Base-by-base conservation (phyloP, 2,329 filamentous ascomycete species). In the Stemphylium lycopersici region DNA sequence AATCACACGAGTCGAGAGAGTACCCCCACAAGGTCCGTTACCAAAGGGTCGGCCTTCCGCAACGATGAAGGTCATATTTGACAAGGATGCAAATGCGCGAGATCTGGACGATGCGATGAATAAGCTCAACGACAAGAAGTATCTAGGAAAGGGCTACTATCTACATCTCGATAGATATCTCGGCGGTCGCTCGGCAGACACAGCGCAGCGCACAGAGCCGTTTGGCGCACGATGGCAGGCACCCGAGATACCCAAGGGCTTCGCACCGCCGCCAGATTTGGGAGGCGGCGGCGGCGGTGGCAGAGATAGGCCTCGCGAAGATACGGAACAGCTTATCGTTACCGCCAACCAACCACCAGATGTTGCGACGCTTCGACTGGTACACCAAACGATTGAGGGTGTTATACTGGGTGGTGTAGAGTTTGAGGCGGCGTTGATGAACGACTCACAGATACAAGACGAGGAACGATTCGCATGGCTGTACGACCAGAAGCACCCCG, bases 391-490 rank as follows among this genome's bases (percentile, higher is more conserved):
- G 0, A 83, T 96, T 31, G 93, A 98, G 69, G 83, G 84, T 2
- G 80, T 98, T 0, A 79, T 97, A 7, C 85, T 87, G 18, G 86
- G 95, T 63, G 92, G 93, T 0, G 86, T 90, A 0, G 91, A 95
- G 68, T 96, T 96, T 56, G 95, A 99, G 75, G 92, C 93, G 4
- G 80, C 96, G 2, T 82, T 99, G 6, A 98, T 98, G 95, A 89
- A 88, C 44, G 83, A 90, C 15, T 85, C 90, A 0, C 87, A 92
- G 49, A 89, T 98, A 1, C 91, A 96, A 71, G 84, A 83, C 36
- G 90, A 96, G 55, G 90, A 96, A 73, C 92, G 89, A 62, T 98
- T 93, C 87, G 90, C 92, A 0, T 99, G 93, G 90, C 81, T 99
- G 4, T 99, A 91, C 88, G 89, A 98, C 72, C 16, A 84, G 87